Evolutionary conservation across 1,139 yeast genomes (phyloP), one percentile per base, ranked within the genome.

Genomic region (Hyphopichia burtonii): DNA sequence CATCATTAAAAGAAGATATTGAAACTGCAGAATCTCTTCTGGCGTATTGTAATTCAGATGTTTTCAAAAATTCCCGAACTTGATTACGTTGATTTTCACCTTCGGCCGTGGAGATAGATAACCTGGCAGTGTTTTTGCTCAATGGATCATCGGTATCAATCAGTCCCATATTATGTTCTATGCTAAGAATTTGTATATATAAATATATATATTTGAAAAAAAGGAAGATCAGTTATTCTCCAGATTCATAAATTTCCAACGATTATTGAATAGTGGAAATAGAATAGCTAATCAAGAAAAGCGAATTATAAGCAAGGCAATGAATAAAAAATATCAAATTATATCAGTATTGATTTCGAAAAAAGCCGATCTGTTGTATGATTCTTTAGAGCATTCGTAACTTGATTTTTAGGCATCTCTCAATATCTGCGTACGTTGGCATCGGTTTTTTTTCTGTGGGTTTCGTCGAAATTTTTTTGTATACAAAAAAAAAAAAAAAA

Each of bases 1-100:
- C 53, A 22, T 54, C 59, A 20, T 42, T 46, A n/a, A 55, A 38
- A 4, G 63, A 58, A 18, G 49, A 55, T 36, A 62, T 48, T 6
- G 63, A 59, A 5, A 63, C 54, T 12, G 59, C 68, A 2, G 66
- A 61, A 41, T 58, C 62, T 39, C 62, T 50, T 38, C 65, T 41
- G 9, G 18, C 35, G 28, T 38, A 30, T 9, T 28, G 27, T 18
- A 19, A 18, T 7, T 36, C 32, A 1, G 41, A 34, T 7, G 43
- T 32, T 32, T 15, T 40, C 37, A 55, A 44, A 16, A 51, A 44
- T 41, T 58, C 58, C 10, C 53, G 46, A 9, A 59, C 52, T 38
- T 53, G 55, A 16, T 41, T 47, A 32, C 61, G 47, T 3, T 61
- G 52, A 36, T 49, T 50, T 5, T 50, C 51, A 16, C 45, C 47